Conservation (phyloP, 305 asterid genomes). For the Withania somnifera region DNA sequence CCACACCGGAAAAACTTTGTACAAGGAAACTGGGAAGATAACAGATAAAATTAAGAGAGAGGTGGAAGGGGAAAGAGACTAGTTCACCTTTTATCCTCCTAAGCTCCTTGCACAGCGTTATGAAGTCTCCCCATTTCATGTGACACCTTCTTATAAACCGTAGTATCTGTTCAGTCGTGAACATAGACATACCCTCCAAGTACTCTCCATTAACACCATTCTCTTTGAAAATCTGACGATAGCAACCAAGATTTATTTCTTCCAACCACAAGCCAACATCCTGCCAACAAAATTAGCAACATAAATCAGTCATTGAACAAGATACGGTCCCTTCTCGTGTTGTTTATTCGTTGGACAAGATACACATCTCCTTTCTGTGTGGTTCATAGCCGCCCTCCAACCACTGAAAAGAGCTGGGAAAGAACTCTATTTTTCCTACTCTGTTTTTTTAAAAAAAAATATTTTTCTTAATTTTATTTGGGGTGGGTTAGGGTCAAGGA, state of each 20-base stretch:
- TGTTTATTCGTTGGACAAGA: not conserved
- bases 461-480: not conserved
- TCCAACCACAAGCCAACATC: constrained; percentile 98
- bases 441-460: not conserved
- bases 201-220: constrained; percentile 94
- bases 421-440: not conserved
- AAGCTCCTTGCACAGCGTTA: constrained; percentile 97
- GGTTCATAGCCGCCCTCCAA: not conserved
- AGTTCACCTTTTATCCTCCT: constrained; percentile 86
- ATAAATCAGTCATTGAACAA: not conserved
- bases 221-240: constrained; percentile 72
- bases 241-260: constrained; percentile 90
- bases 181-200: constrained; percentile 98
- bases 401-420: not conserved
- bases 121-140: constrained; percentile 99
- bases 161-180: constrained; percentile 93
- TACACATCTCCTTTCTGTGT: not conserved
- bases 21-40: not conserved
- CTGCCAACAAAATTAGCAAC: constrained; percentile 25
- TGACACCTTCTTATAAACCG: constrained; percentile 97
- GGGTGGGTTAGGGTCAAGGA: not conserved
- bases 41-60: not conserved
- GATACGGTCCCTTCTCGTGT: not conserved
- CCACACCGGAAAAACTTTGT: not conserved
- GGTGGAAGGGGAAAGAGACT: constrained; percentile 1